Conservation (phyloP, 2,329 filamentous ascomycete species). For the Ceratocystis smalleyi region DNA sequence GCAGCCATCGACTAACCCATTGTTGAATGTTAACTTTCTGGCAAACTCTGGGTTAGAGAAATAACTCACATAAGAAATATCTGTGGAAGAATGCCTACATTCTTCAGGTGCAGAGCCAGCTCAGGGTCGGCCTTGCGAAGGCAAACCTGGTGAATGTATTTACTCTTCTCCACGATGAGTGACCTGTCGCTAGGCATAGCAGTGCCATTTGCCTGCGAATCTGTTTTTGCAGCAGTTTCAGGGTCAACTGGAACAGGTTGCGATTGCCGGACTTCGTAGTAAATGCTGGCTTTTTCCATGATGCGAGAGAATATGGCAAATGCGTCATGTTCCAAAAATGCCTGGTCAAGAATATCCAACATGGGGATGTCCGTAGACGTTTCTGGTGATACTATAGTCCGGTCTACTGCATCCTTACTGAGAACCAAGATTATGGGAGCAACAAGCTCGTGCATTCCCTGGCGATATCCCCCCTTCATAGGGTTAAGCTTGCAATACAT, state of each 20-base stretch:
- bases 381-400: conserved; percentile 19
- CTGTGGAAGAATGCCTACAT: conserved; percentile 83
- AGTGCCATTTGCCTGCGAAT: not conserved
- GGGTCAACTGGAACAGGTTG: not conserved
- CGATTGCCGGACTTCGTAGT: conserved; percentile 52
- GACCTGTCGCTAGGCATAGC: conserved; percentile 27
- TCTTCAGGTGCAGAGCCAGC: conserved; percentile 61
- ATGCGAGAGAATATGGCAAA: conserved; percentile 72
- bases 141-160: conserved; percentile 70
- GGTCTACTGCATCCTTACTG: conserved; percentile 51
- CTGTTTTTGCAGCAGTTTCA: conserved; percentile 22
- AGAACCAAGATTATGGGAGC: conserved; percentile 79
- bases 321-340: conserved; percentile 76
- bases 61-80: conserved; percentile 73
- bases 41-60: not conserved
- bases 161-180: conserved; percentile 72
- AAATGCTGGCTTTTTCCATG: conserved; percentile 75
- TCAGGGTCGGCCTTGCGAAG: conserved; percentile 69
- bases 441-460: conserved; percentile 94
- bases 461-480: conserved; percentile 74
- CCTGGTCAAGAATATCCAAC: conserved; percentile 51
- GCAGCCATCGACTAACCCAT: conserved; percentile 63
- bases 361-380: conserved; percentile 27
- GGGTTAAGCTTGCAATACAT: conserved; percentile 89
- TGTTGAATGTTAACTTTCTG: not conserved